Conservation (phyloP, 73 alveolate species). For the Paramecium pentaurelia region DNA sequence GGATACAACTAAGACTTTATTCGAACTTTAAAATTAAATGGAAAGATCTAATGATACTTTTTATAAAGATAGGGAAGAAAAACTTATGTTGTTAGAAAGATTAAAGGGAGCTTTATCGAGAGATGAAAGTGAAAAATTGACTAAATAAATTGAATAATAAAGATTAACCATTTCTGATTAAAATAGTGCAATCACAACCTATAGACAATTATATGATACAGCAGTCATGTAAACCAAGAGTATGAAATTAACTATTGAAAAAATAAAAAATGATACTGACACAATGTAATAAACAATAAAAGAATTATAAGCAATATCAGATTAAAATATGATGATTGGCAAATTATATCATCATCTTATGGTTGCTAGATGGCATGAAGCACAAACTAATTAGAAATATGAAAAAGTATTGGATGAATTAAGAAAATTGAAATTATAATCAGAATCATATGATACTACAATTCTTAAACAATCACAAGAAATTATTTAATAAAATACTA, state of each 20-base stretch:
- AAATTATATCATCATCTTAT: slow-evolving; percentile 55
- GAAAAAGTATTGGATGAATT: slow-evolving; percentile 41
- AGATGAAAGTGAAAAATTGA: slow-evolving; percentile 20
- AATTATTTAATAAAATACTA: background rate
- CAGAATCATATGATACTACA: slow-evolving; percentile 33
- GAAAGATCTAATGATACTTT: slow-evolving; percentile 21
- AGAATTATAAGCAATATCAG: slow-evolving; percentile 53
- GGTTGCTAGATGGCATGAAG: slow-evolving; percentile 58
- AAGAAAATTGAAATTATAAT: background rate
- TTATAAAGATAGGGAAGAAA: background rate
- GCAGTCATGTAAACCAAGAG: slow-evolving; percentile 39
- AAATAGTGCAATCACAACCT: slow-evolving; percentile 1
- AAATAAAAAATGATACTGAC: slow-evolving; percentile 15
- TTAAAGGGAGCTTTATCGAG: background rate
- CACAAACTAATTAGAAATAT: slow-evolving; percentile 46
- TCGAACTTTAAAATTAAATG: background rate
- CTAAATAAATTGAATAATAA: background rate
- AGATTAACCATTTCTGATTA: background rate
- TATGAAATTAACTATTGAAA: slow-evolving; percentile 44
- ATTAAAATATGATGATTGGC: slow-evolving; percentile 52
- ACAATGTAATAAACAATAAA: slow-evolving; percentile 42
- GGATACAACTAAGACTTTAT: background rate
- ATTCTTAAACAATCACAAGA: slow-evolving; percentile 35
- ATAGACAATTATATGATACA: slow-evolving; percentile 41
- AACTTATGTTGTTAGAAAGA: background rate